Conservation (phyloP, 768 basidiomycete species). For the Stropharia rugosoannulata region DNA sequence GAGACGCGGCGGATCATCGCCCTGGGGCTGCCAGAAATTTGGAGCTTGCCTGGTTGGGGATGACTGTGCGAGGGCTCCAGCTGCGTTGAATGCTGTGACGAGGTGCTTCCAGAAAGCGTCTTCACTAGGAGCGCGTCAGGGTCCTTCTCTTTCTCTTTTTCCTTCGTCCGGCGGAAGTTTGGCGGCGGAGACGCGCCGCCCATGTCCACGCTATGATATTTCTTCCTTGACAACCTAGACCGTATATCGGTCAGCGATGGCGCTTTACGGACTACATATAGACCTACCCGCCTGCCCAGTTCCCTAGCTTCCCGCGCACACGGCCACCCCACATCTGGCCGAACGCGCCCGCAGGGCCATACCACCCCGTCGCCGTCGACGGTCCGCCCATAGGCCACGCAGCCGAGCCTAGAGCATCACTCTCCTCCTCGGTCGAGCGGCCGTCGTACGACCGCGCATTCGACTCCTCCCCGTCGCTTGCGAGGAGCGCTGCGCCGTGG, state of each 20-base stretch:
- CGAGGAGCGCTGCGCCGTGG: conserved; percentile 23
- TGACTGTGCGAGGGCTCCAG: not conserved
- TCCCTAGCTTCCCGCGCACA: conserved; percentile 42
- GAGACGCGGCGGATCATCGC: conserved; percentile 10
- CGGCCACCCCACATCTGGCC: conserved; percentile 41
- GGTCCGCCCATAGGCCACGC: too few species aligned
- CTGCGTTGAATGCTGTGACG: not conserved
- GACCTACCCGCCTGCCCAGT: conserved; percentile 32
- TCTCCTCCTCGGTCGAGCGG: conserved; percentile 45
- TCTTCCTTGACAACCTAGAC: conserved; percentile 22
- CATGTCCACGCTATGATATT: conserved; percentile 24
- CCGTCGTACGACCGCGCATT: conserved; percentile 28
- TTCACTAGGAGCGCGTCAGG: not conserved
- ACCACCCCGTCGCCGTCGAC: not conserved
- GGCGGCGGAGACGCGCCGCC: conserved; percentile 8
- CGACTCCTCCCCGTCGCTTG: conserved; percentile 41
- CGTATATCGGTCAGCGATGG: not conserved
- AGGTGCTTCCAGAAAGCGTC: not conserved
- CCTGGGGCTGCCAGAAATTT: conserved; percentile 10
- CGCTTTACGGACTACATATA: not conserved
- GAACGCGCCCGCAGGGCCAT: conserved; percentile 18
- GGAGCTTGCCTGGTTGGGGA: conserved; percentile 13
- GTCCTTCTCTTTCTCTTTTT: conserved; percentile 2
- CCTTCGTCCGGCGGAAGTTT: not conserved
- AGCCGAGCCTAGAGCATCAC: conserved; percentile 25